Base-by-base conservation (phyloP, 345 rosid species). In the Euclidium syriacum region DNA sequence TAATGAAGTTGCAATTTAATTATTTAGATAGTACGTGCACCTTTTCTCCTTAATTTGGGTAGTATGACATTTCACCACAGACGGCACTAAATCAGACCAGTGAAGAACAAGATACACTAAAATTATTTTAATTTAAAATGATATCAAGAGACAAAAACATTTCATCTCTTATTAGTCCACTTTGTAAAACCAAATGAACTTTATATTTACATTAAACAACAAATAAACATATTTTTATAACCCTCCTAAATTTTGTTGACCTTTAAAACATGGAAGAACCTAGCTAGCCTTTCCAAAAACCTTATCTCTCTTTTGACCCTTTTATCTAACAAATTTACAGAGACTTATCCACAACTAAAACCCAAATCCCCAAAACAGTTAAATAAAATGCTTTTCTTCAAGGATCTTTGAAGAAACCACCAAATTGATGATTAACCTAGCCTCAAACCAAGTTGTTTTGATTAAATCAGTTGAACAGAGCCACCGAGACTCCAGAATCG, bases 401-500 rank as follows among this genome's bases (percentile, higher is more conserved):
- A 54, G 52, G 5, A 53, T 22, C 64, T 62, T n/a, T 62, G 64
- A 62, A 62, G 63, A 62, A 70, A 53, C 68, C 4, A 53, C 68
- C 4, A 19, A 36, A 29, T 18, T 26, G 23, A 42, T 44, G 41
- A 16, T 38, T 7, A 6, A 10, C 10, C 10, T 4, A 15, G 32
- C 67, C 49, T 61, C 67, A 44, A 69, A 70, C 50, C 49, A 53
- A 11, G 41, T 15, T 29, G 56, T 35, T 47, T 15, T 29, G 56
- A 32, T 47, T 40, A 40, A 54, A 46, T 70, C 29, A 70, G 16
- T 54, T 29, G 27, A 88, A 91, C 64, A 88, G 51, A 33, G 83
- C 77, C 12, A 81, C 77, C 3, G 96, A 80, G 33, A 88, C 58
- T 16, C 76, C 83, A 2, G 83, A 63, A 9, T 85, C 73, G 14